These are phyloP conservation scores for Rosellinia necatrix DNA, from an alignment of 2,329 filamentous ascomycete species.

Conservation along the genomic window DNA sequence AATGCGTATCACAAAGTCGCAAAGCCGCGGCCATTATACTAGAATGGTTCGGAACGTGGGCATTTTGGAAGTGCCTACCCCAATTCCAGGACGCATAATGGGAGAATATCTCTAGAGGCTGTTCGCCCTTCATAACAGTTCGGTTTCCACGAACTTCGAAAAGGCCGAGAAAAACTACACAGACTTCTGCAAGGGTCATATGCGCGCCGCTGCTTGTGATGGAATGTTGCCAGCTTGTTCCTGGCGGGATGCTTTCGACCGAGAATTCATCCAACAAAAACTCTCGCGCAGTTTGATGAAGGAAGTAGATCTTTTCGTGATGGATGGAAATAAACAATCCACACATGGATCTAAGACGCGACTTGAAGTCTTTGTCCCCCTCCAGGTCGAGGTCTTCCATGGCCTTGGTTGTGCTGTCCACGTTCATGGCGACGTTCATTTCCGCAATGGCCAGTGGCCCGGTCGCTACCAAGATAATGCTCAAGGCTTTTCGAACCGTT, in stretches of 20 bases:
- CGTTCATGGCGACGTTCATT: conserved; percentile 22
- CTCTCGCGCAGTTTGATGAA: conserved; percentile 24
- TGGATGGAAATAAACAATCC: conserved; percentile 21
- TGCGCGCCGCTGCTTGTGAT: conserved; percentile 13
- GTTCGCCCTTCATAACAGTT: too few species aligned
- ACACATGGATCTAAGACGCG: conserved; percentile 10
- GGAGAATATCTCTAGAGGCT: not conserved
- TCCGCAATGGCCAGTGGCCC: conserved; percentile 19
- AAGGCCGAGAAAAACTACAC: conserved; percentile 13
- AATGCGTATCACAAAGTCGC: conserved; percentile 3
- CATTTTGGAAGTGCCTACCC: conserved; percentile 10
- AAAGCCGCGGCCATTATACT: not conserved
- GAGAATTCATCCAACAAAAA: conserved; percentile 6
- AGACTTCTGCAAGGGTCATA: conserved; percentile 6
- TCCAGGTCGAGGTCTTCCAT: conserved; percentile 15
- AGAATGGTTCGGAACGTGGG: not conserved
- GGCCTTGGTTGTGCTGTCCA: conserved; percentile 2
- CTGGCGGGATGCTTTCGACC: not conserved
- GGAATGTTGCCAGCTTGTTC: conserved; percentile 11
- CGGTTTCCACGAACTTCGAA: not conserved
- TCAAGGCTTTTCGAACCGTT: conserved; percentile 12
- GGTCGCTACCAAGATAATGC: conserved; percentile 12
- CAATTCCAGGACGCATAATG: conserved; percentile 13
- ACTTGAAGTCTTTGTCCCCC: conserved; percentile 9
- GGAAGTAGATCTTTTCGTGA: conserved; percentile 17